Evolutionary conservation across 192 early-diverging fungal genomes (phyloP).

Genomic region (Chytriomyces hyalinus): DNA sequence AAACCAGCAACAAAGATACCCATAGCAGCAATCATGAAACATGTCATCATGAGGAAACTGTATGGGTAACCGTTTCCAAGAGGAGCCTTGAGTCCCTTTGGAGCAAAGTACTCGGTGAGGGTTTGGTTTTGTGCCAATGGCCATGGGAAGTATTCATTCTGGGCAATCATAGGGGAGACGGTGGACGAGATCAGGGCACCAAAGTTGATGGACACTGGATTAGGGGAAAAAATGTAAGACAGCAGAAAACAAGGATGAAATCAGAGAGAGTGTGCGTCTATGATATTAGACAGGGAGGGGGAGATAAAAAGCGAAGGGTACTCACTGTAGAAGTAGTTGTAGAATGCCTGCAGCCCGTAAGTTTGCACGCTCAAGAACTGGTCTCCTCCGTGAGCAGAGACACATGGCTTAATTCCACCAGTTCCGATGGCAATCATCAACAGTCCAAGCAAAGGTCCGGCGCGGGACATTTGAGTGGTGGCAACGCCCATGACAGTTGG

Average conservation of each 20-base stretch:
- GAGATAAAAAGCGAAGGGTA: too few species aligned
- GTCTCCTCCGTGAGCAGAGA: constrained; percentile 63
- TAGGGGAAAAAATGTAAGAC: too few species aligned
- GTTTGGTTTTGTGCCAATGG: background rate
- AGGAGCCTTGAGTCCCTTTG: constrained; percentile 17
- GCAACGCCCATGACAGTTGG: constrained; percentile 49
- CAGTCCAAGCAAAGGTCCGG: constrained; percentile 38
- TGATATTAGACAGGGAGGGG: too few species aligned
- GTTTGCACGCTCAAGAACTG: constrained; percentile 57
- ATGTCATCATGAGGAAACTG: constrained; percentile 50
- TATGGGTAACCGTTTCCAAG: constrained; percentile 53
- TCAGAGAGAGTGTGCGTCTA: too few species aligned
- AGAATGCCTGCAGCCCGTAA: constrained; percentile 56
- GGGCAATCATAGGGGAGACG: constrained; percentile 48
- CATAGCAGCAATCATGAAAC: constrained; percentile 50
- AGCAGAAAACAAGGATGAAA: too few species aligned
- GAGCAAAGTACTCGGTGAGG: background rate
- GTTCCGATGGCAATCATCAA: constrained; percentile 64
- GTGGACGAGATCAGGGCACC: constrained; percentile 59
- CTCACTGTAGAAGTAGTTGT: constrained; percentile 50
- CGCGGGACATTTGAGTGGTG: constrained; percentile 17
- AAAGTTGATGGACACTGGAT: constrained; percentile 59
- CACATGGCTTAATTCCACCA: constrained; percentile 72
- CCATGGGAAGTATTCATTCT: constrained; percentile 14
- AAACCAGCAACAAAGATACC: constrained; percentile 58